Evolutionary conservation across 306 rosid species (phyloP).

Genomic region (Castanea sativa): DNA sequence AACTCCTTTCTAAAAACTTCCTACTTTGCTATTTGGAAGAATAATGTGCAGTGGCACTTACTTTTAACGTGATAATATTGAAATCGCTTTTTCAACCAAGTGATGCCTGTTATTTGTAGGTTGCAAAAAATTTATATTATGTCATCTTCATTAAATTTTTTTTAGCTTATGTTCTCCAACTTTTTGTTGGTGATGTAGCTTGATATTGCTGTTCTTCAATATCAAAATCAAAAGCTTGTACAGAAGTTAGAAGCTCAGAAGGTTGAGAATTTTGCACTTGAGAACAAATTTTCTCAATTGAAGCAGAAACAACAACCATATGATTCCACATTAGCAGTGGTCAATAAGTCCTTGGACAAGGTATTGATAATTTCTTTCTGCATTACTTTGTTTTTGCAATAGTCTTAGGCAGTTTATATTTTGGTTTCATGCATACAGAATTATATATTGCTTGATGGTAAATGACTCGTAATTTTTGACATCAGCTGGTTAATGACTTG

Average conservation of each 20-base stretch:
- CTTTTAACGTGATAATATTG: neutral
- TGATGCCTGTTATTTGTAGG: neutral
- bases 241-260: conserved; percentile 93
- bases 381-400: conserved; percentile 18
- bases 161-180: conserved; percentile 17
- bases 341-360: conserved; percentile 74
- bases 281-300: conserved; percentile 57
- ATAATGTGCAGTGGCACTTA: neutral
- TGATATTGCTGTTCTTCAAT: conserved; percentile 81
- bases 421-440: conserved; percentile 9
- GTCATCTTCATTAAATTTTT: conserved; percentile 1
- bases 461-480: conserved; percentile 23
- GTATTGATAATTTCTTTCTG: conserved; percentile 31
- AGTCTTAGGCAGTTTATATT: conserved; percentile 7
- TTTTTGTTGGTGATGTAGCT: conserved; percentile 50
- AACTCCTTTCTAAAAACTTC: neutral
- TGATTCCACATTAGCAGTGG: conserved; percentile 56
- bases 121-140: conserved; percentile 1
- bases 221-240: conserved; percentile 82
- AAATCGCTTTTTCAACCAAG: neutral
- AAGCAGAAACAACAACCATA: conserved; percentile 66
- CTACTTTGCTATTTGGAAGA: neutral
- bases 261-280: conserved; percentile 62
- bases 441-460: conserved; percentile 24
- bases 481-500: conserved; percentile 70